Evolutionary conservation across 2,329 filamentous ascomycete species (phyloP).

Genomic region (Didymosphaeria variabile): DNA sequence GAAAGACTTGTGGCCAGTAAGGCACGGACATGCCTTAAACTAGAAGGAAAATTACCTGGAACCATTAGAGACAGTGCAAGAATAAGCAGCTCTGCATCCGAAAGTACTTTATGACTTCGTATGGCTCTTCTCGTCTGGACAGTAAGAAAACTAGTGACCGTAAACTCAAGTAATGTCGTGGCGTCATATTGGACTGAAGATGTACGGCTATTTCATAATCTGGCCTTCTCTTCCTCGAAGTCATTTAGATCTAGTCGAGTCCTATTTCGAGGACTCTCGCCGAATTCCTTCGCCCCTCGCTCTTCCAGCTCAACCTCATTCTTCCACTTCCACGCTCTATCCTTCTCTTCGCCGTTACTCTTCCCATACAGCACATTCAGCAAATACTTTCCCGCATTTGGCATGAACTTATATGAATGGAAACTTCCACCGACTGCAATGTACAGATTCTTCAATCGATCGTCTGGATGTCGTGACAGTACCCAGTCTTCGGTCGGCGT

Average conservation of each 20-base stretch:
- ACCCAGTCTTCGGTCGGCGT: neutral
- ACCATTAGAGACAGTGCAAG: too few species aligned
- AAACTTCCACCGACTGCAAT: conserved; percentile 3
- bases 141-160: too few species aligned
- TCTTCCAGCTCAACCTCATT: neutral
- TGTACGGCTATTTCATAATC: neutral
- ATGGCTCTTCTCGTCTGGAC: too few species aligned
- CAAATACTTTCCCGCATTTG: neutral
- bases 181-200: too few species aligned
- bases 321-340: conserved; percentile 3
- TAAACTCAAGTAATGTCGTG: too few species aligned
- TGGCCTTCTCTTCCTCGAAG: neutral
- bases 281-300: neutral
- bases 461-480: neutral
- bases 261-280: neutral
- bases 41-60: too few species aligned
- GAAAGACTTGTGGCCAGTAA: too few species aligned
- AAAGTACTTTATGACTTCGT: too few species aligned
- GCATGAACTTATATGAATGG: conserved; percentile 4
- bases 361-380: neutral
- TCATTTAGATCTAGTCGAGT: neutral
- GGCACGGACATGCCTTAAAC: too few species aligned
- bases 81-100: too few species aligned
- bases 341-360: conserved; percentile 3
- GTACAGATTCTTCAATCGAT: neutral